Base-by-base conservation (phyloP, 2,329 filamentous ascomycete species). In the Pezicula rhizophila region DNA sequence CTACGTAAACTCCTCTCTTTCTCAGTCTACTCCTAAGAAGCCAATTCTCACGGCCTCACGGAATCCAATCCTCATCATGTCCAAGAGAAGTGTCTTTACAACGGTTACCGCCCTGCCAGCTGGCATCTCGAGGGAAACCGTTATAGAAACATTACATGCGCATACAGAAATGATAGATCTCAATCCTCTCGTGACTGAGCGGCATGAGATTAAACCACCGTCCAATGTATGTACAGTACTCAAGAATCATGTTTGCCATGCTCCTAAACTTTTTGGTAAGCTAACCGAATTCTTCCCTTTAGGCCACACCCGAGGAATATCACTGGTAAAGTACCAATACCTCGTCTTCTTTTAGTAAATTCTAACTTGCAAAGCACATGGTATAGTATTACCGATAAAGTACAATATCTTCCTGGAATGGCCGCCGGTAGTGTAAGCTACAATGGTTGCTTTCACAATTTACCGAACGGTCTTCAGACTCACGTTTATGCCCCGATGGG, bases 81-180 rank as follows among this genome's bases (percentile, higher is more conserved):
- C 80, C 42, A 88, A 83, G 69, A 77, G 82, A 54, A 80, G 77
- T 14, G 74, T 81, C 28, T 89, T 91, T 70, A 93, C 87, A 35
- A 86, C 80, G 41, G 81, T 91, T 58, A 93, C 87, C 25, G 85
- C 89, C 15, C 76, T 95, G 28, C 89, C 90, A 8, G 58, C 78
- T 2, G 73, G 74, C 57, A 78, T 93, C 56, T 74, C 80, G 42
- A 80, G 88, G 47, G 76, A 85, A 56, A 76, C 79, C n/a, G 87
- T 88, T 38, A 65, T 95, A 54, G 75, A 80, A 47, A 87, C 88
- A 57, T 80, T 95, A 28, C 87, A 89, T 66, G 77, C 85, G 66
- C 89, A 95, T 68, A 66, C 76, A 44, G 83, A 83, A 58, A 95
- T 96, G 84, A 95, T 95, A 61, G 85, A 92, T 63, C 73, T 95